phyloP scores from a whole-genome alignment of 2,329 filamentous ascomycete genomes.

The Elsinoe batatas region DNA sequence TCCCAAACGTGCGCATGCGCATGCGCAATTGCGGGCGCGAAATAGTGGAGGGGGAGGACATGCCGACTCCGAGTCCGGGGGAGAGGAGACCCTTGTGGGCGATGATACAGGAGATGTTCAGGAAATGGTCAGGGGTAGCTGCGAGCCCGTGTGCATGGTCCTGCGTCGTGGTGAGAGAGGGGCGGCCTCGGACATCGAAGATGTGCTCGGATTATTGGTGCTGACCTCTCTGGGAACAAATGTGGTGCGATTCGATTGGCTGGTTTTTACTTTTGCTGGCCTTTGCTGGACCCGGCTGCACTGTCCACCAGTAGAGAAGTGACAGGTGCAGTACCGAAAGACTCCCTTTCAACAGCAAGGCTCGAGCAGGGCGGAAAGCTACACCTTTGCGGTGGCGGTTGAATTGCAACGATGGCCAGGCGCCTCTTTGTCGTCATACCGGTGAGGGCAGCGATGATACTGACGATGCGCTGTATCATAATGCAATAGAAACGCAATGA shows the following conservation, averaged over 20 bases:
- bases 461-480: not conserved
- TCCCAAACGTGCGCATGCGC: too few species aligned
- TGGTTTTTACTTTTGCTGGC: not conserved
- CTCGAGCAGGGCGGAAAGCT: not conserved
- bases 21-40: not conserved
- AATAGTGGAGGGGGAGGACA: not conserved
- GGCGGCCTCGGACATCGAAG: not conserved
- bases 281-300: not conserved
- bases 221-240: not conserved
- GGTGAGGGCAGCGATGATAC: not conserved
- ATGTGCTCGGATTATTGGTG: not conserved
- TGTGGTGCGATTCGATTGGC: slow-evolving; percentile 9
- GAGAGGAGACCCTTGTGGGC: not conserved
- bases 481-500: not conserved
- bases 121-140: not conserved
- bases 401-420: slow-evolving; percentile 4
- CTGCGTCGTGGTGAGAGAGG: not conserved
- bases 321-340: slow-evolving; percentile 2
- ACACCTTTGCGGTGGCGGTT: not conserved
- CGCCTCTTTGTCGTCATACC: slow-evolving; percentile 6
- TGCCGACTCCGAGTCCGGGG: not conserved
- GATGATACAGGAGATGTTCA: not conserved
- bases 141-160: too few species aligned
- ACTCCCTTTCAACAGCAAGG: not conserved
- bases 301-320: not conserved